These are phyloP conservation scores for Drechslerella dactyloides DNA, from an alignment of 2,329 filamentous ascomycete species.

Conservation along the genomic window DNA sequence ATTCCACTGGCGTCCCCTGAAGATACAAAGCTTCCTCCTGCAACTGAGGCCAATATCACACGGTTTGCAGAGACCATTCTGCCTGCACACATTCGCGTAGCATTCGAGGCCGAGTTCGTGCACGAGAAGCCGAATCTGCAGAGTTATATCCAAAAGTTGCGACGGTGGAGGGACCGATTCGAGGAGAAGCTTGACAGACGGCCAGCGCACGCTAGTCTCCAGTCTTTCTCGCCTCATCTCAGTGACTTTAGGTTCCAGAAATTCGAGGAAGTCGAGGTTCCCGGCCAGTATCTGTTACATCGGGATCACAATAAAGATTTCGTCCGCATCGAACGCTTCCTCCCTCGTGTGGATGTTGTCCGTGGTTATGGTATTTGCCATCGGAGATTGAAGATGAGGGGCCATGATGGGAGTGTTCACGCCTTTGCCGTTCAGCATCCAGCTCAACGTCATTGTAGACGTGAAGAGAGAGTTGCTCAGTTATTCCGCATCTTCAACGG, in stretches of 20 bases:
- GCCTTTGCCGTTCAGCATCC: conserved; percentile 96
- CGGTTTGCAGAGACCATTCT: conserved; percentile 96
- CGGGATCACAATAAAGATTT: conserved; percentile 99
- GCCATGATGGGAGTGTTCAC: conserved; percentile 96
- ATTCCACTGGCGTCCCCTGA: conserved; percentile 61
- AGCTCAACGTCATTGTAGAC: conserved; percentile 84
- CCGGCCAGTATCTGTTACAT: conserved; percentile 83
- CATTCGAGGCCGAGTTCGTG: conserved; percentile 98
- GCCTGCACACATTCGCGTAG: conserved; percentile 90
- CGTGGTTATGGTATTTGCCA: conserved; percentile 90
- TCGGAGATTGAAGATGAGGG: conserved; percentile 90
- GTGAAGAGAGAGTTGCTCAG: conserved; percentile 93
- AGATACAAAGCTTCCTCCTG: conserved; percentile 85
- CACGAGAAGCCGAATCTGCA: conserved; percentile 94
- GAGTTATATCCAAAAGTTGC: conserved; percentile 96
- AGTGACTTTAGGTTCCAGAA: conserved; percentile 98
- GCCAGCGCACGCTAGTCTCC: conserved; percentile 73
- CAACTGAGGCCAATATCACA: conserved; percentile 95
- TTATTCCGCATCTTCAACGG: conserved; percentile 98
- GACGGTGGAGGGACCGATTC: conserved; percentile 95
- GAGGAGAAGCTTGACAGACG: conserved; percentile 95
- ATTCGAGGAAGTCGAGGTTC: conserved; percentile 97
- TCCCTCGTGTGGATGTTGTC: conserved; percentile 92
- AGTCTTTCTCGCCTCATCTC: conserved; percentile 85
- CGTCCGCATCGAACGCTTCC: conserved; percentile 92